Evolutionary conservation across 768 basidiomycete species (phyloP), one percentile per base, ranked within the genome.

Genomic region (Hemileccinum rubropunctum): DNA sequence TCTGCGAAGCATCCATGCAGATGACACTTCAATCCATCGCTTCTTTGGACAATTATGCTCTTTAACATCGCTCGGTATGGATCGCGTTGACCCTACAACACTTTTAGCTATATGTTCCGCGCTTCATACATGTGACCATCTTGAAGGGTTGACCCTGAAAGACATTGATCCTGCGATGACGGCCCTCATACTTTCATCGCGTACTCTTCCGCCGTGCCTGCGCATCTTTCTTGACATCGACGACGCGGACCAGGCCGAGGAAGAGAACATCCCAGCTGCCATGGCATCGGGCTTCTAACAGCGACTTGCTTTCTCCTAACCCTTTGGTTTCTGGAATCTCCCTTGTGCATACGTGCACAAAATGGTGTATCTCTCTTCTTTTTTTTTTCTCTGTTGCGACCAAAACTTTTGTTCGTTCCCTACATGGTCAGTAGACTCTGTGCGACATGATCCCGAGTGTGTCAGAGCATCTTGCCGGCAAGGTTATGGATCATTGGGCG

Each of bases 171-270:
- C 47, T 27, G 17, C 33, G n/a, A 34, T 23, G 8, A 23, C 30
- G 8, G 49, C 50, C 1, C 27, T 48, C 14, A 53, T 35, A 17
- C 46, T 61, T 7, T 42, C 48, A 3, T 39, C 46, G 5, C 17
- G 33, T 20, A 38, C 42, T 15, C 39, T 61, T 13, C 51, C 56
- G 2, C 20, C 48, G 4, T 28, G 15, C 4, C 48, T 61, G 30
- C 49, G 59, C 32, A 38, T 61, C 28, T 47, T 58, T 42, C 41
- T 61, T 11, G 60, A 61, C 11, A 40, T 61, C 13, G 54, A 53
- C 5, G 58, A 48, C 3, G 15, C 1, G 14, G 44, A 30, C 8
- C 6, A 2, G n/a, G 45, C 30, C 4, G 46, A 42, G 10, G 48
- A 20, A 12, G 20, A 26, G 21, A 35, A 42, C 4, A 4, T 7